Conservation (phyloP, 2,329 filamentous ascomycete species). For the Colletotrichum spaethianum region DNA sequence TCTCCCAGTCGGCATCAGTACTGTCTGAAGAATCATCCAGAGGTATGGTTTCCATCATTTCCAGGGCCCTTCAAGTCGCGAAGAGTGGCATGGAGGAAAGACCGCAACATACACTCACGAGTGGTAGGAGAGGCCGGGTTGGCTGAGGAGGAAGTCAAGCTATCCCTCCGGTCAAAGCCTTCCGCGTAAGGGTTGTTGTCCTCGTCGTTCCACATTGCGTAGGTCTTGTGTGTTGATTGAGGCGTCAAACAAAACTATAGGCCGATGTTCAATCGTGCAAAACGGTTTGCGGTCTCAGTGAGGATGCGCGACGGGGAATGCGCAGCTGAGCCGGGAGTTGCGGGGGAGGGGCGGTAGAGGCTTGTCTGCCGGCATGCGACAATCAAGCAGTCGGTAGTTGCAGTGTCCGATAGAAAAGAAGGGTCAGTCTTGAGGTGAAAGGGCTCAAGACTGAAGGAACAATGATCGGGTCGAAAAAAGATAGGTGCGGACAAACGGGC, state of each 20-base stretch:
- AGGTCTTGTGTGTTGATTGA: neutral
- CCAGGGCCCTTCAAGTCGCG: constrained; percentile 39
- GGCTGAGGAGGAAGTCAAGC: constrained; percentile 77
- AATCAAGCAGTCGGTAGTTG: constrained; percentile 2
- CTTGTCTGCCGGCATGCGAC: constrained; percentile 19
- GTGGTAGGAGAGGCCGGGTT: constrained; percentile 75
- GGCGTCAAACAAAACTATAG: constrained; percentile 29
- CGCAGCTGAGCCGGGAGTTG: constrained; percentile 39
- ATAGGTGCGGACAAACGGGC: constrained; percentile 19
- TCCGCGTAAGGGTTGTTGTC: constrained; percentile 97
- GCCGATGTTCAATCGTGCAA: constrained; percentile 23
- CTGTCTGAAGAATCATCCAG: constrained; percentile 53
- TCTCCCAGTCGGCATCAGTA: constrained; percentile 61
- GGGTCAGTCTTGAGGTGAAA: neutral
- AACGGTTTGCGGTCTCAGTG: constrained; percentile 35
- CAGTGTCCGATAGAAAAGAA: neutral
- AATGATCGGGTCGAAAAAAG: constrained; percentile 18
- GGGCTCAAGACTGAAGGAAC: neutral
- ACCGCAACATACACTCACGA: constrained; percentile 58
- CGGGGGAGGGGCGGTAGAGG: constrained; percentile 36
- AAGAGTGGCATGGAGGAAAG: neutral
- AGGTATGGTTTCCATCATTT: constrained; percentile 56
- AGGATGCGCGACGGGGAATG: constrained; percentile 34
- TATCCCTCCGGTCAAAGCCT: constrained; percentile 91
- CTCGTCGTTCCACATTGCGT: constrained; percentile 97